Evolutionary conservation across 805 yeast species (phyloP), one percentile per base, ranked within the genome.

Genomic region (Brettanomyces custersianus): DNA sequence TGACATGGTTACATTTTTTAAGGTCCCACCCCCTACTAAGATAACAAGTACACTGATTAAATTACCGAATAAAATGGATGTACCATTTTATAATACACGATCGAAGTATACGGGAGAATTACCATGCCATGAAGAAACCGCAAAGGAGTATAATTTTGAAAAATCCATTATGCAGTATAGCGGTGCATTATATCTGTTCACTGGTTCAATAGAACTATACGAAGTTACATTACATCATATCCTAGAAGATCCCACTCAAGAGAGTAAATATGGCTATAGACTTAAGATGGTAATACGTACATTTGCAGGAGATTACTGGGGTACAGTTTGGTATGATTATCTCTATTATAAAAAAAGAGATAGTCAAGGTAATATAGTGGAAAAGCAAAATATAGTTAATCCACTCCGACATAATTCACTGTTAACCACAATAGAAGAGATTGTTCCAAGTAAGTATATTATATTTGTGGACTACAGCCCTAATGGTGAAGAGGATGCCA

Each of bases 1-100:
- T 35, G 43, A 43, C n/a, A 48, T 44, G 37, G 54, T 47, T 7
- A 44, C 45, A 17, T 48, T 53, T 30, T 52, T 42, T 37, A 52
- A 47, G 31, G 47, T 51, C 7, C 45, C 49, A 1, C 49, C 51
- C 5, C 51, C 54, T n/a, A 32, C 8, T 12, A 22, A 4, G 13
- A 38, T 26, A 16, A 16, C 24, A 20, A 16, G 23, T 22, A 17
- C 21, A 12, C 4, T 21, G 23, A 24, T 33, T 13, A 16, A 15
- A 19, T 5, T 33, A 5, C 30, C 30, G 12, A 12, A 19, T 22
- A 13, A 21, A 10, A 21, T 13, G n/a, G 10, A 12, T 17, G 13
- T 5, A 9, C 34, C 34, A 11, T 31, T 31, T n/a, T 31, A 22
- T 15, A 21, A n/a, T 26, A 31, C 34, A 5, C 31, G 31, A 20